phyloP scores from a whole-genome alignment of 2,329 filamentous ascomycete species.

The Penicillium aurantiogriseum region DNA sequence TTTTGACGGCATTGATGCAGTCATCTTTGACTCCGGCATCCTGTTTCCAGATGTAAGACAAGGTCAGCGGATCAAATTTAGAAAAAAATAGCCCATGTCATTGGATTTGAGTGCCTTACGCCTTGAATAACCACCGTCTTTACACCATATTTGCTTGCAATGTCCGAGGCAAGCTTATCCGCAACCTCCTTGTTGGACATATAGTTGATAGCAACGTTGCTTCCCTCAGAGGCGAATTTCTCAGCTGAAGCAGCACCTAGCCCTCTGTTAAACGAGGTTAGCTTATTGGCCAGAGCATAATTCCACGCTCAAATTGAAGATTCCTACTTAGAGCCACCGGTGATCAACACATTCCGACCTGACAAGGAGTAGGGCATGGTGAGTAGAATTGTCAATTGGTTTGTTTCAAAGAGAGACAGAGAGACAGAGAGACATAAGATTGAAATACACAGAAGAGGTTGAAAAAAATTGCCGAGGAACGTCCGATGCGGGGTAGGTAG shows the following conservation, averaged over 20 bases:
- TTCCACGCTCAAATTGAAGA: neutral
- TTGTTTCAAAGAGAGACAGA: neutral
- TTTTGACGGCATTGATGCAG: conserved; percentile 58
- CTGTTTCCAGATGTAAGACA: conserved; percentile 26
- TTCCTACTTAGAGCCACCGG: conserved; percentile 61
- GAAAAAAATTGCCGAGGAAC: neutral
- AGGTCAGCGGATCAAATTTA: conserved; percentile 6
- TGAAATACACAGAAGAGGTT: neutral
- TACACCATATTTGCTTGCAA: conserved; percentile 53
- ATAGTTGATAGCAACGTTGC: conserved; percentile 73
- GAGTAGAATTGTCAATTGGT: neutral
- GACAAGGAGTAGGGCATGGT: conserved; percentile 63
- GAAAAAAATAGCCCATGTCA: neutral
- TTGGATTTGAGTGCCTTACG: conserved; percentile 38
- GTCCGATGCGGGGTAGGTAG: neutral
- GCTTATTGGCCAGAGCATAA: neutral
- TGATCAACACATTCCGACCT: conserved; percentile 62
- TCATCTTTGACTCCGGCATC: conserved; percentile 63
- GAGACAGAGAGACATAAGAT: neutral
- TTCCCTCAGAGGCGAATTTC: conserved; percentile 66
- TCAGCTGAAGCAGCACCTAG: conserved; percentile 67
- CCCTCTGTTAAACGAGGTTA: conserved; percentile 52
- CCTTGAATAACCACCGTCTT: conserved; percentile 61
- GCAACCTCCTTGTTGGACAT: conserved; percentile 61
- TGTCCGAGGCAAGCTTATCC: conserved; percentile 55